Base-by-base conservation (phyloP, 164 flowering plant genomes). In the Umbilicus rupestris region DNA sequence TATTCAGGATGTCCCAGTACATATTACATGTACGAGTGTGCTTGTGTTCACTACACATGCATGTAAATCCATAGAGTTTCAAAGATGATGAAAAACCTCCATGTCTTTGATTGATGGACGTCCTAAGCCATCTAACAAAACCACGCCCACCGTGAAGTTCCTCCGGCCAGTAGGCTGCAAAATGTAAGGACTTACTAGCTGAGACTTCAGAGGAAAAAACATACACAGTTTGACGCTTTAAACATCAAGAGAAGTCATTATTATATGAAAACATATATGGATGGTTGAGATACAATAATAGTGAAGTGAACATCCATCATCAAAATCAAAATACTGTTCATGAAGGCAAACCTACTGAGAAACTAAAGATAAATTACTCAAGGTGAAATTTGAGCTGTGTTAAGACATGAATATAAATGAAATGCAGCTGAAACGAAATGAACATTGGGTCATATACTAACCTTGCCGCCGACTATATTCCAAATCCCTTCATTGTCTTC, bases 391-490 rank as follows among this genome's bases (percentile, higher is more conserved):
- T n/a, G n/a, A n/a, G n/a, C n/a, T n/a, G n/a, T n/a, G n/a, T n/a
- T n/a, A n/a, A n/a, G n/a, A n/a, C n/a, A n/a, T n/a, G n/a, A n/a
- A n/a, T n/a, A n/a, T n/a, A 33, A 49, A 42, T 41, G 50, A 9
- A 39, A 50, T 47, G 9, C 41, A 31, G 14, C 15, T 24, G 39
- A n/a, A 59, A 3, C n/a, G 57, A 9, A 41, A n/a, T 8, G 42
- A 63, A 65, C 57, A 22, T 24, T 67, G 59, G 67, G 30, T 28
- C 10, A 33, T 20, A 29, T 24, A 39, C 77, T 66, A 49, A 88
- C 97, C 97, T 92, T 92, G 69, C 97, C 97, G 70, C 97, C 96
- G 66, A 87, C 85, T 66, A 92, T 83, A 73, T 78, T 83, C 97
- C 96, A 89, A 77, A 86, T 79, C 66, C 94, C 97, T 81, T 84